Percentiles rank a stretch among this genome's conserved stretches.
Conservation (phyloP, 2,329 filamentous ascomycete genomes). For the Botrytis pseudocinerea region DNA sequence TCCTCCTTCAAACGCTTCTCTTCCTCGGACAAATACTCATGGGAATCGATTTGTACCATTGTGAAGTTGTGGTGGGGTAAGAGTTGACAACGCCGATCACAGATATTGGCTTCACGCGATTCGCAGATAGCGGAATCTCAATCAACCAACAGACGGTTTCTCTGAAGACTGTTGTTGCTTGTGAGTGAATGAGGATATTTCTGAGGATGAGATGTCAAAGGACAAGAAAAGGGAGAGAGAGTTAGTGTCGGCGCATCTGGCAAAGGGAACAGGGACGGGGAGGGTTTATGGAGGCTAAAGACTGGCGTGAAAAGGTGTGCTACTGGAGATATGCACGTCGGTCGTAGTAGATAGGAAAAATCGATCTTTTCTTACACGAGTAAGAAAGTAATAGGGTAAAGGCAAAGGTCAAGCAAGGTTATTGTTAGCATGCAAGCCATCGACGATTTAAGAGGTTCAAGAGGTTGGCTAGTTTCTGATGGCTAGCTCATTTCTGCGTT, state of each 20-base stretch:
- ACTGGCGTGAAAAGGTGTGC: background rate
- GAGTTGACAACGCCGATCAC: conserved; percentile 10
- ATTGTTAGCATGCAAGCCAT: background rate
- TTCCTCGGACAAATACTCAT: conserved; percentile 86
- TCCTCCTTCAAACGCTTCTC: conserved; percentile 89
- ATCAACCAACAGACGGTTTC: background rate
- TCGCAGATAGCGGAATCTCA: background rate
- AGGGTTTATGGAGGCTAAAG: conserved; percentile 1
- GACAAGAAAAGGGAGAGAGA: background rate
- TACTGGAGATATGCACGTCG: too few relatives aligned
- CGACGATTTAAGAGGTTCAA: conserved; percentile 5
- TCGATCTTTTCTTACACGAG: conserved; percentile 3
- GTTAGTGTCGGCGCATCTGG: conserved; percentile 6
- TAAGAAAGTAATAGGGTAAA: background rate
- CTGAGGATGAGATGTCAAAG: background rate
- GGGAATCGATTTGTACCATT: conserved; percentile 89
- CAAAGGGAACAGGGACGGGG: background rate
- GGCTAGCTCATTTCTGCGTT: background rate
- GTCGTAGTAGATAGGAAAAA: background rate
- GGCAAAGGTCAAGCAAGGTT: background rate
- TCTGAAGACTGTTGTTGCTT: conserved; percentile 6
- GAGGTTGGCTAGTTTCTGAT: background rate
- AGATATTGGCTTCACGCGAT: background rate
- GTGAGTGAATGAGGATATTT: background rate
- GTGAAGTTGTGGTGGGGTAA: conserved; percentile 28